phyloP scores from a whole-genome alignment of 2,329 filamentous ascomycete genomes.

The Ascochyta rabiei region DNA sequence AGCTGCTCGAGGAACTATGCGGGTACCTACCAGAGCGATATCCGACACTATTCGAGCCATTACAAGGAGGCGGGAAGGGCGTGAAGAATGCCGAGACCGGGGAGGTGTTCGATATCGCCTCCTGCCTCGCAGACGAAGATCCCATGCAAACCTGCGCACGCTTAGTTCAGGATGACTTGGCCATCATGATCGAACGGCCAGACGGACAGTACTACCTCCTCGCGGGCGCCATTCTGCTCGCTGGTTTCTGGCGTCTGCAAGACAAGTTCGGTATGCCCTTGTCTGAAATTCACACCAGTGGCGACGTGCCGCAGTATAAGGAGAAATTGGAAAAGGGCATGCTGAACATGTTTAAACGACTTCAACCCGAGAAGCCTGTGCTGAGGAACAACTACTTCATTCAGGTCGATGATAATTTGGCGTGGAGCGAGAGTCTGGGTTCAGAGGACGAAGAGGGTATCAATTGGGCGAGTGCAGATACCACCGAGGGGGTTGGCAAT shows the following conservation, averaged over 20 bases:
- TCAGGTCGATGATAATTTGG: constrained; percentile 78
- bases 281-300: constrained; percentile 78
- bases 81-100: constrained; percentile 74
- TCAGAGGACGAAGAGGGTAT: constrained; percentile 68
- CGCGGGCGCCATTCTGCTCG: constrained; percentile 74
- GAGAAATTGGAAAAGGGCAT: constrained; percentile 77
- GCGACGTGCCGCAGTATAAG: constrained; percentile 74
- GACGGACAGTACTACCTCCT: constrained; percentile 84
- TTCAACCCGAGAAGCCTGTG: constrained; percentile 71
- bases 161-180: constrained; percentile 80
- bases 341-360: constrained; percentile 77
- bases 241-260: constrained; percentile 81
- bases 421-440: constrained; percentile 80
- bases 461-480: constrained; percentile 62
- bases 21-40: constrained; percentile 77
- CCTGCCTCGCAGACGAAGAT: constrained; percentile 64
- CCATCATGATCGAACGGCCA: constrained; percentile 77
- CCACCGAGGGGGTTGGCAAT: constrained; percentile 72
- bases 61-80: constrained; percentile 61
- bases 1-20: constrained; percentile 75
- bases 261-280: constrained; percentile 84
- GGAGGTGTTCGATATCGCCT: constrained; percentile 72
- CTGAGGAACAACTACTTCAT: constrained; percentile 85
- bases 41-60: constrained; percentile 67
- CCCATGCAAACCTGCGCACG: constrained; percentile 77